Conservation (phyloP, 768 basidiomycete species). For the Neoboletus magnificus region DNA sequence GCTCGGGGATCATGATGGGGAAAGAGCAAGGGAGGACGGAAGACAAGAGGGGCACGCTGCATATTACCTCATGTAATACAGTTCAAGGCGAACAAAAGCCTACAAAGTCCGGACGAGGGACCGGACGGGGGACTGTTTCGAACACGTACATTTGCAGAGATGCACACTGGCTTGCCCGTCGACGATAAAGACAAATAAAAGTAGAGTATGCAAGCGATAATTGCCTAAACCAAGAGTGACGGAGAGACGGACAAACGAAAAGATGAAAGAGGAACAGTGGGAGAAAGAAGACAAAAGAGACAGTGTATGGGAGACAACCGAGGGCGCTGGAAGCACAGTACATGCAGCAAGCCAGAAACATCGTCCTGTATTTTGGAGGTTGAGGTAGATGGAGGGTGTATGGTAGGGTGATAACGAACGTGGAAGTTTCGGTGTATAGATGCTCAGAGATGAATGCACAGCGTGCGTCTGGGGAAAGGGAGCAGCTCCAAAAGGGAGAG, state of each 20-base stretch:
- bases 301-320: conserved; percentile 5
- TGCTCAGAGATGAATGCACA: conserved; percentile 18
- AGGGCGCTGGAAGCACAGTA: conserved; percentile 11
- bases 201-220: conserved; percentile 22
- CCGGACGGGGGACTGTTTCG: conserved; percentile 1
- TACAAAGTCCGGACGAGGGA: background rate
- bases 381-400: conserved; percentile 21
- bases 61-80: conserved; percentile 17
- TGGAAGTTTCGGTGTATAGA: conserved; percentile 20
- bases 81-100: conserved; percentile 7
- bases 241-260: background rate
- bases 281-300: background rate
- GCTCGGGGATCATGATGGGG: conserved; percentile 27
- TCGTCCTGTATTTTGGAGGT: conserved; percentile 27
- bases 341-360: conserved; percentile 27
- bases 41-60: background rate
- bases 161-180: conserved; percentile 22
- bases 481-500: conserved; percentile 4
- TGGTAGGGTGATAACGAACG: conserved; percentile 29
- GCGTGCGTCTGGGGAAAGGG: conserved; percentile 9
- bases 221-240: conserved; percentile 23
- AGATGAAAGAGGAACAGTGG: background rate
- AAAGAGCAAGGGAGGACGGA: background rate
- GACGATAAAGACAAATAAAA: conserved; percentile 36
- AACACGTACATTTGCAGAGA: conserved; percentile 32